Percentiles rank a stretch among this genome's conserved stretches.
These are phyloP conservation scores for Botryosphaeria dothidea DNA, from an alignment of 2,329 filamentous ascomycete genomes.

Conservation along the genomic window DNA sequence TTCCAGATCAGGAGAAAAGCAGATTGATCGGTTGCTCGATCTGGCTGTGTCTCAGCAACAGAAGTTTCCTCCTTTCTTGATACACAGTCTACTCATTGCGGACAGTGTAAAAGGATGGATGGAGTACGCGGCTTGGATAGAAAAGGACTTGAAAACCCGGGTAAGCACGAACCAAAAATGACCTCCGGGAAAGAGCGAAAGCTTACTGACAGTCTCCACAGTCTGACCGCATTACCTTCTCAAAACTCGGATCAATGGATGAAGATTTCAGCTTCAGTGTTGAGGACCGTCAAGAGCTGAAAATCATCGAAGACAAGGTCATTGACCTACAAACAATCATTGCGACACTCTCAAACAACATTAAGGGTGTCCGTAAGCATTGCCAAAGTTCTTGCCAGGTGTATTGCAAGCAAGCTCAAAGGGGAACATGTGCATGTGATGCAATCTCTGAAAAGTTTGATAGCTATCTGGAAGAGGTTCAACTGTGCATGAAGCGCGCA, in stretches of 20 bases:
- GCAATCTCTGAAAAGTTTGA: not conserved
- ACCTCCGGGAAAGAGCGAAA: no score
- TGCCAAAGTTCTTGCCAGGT: not conserved
- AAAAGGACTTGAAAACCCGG: constrained; percentile 10
- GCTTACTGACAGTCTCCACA: not conserved
- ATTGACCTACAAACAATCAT: constrained; percentile 18
- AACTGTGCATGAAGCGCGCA: not conserved
- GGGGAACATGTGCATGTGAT: not conserved
- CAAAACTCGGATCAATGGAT: not conserved
- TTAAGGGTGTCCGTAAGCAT: not conserved
- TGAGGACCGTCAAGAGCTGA: constrained; percentile 18
- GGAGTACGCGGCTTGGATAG: constrained; percentile 21
- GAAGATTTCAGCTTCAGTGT: constrained; percentile 16
- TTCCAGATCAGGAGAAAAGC: constrained; percentile 6
- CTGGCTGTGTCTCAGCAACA: not conserved
- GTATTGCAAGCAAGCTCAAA: not conserved
- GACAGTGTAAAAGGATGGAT: constrained; percentile 19
- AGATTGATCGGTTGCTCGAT: not conserved
- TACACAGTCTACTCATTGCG: constrained; percentile 4
- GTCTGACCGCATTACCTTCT: not conserved
- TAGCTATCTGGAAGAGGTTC: not conserved
- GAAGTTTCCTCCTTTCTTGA: not conserved
- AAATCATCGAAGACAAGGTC: constrained; percentile 16
- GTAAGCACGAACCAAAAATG: not conserved
- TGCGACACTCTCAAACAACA: constrained; percentile 1